Evolutionary conservation across 2,329 filamentous ascomycete genomes (phyloP).

Genomic region (Alternaria sp.): DNA sequence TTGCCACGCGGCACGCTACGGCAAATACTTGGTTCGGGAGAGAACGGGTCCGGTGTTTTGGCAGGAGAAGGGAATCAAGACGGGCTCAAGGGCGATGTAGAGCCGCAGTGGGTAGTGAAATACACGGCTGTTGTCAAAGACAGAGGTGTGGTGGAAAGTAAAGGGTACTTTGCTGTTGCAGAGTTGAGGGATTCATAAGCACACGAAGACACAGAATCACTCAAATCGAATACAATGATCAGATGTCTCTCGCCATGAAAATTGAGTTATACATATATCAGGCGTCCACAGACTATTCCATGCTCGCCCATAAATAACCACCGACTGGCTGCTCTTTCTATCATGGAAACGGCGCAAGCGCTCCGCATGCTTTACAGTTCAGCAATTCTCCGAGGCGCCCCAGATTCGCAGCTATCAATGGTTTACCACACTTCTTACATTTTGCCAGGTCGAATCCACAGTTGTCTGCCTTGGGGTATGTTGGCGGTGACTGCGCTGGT

Average conservation of each 20-base stretch:
- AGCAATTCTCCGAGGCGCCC: background rate
- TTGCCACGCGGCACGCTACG: constrained; percentile 83
- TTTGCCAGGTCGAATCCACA: background rate
- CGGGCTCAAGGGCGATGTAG: constrained; percentile 77
- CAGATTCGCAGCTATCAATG: background rate
- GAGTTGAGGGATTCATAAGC: constrained; percentile 58
- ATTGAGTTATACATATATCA: background rate
- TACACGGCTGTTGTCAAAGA: constrained; percentile 96
- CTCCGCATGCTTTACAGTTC: background rate
- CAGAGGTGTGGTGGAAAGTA: constrained; percentile 95
- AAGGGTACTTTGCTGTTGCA: constrained; percentile 93
- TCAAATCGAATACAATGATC: background rate
- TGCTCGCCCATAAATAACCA: background rate
- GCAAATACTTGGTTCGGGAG: constrained; percentile 77
- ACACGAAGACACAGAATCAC: background rate
- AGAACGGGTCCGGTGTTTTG: constrained; percentile 76
- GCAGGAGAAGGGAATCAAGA: constrained; percentile 61
- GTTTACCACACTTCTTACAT: background rate
- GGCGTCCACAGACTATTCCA: background rate
- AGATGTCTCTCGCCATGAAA: background rate
- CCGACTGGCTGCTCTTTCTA: background rate
- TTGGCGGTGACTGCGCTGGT: background rate
- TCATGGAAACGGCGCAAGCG: background rate
- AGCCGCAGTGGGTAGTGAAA: constrained; percentile 93
- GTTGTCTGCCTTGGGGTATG: background rate